Conservation (phyloP, 805 yeast genomes). For the Nakazawaea pomicola region DNA sequence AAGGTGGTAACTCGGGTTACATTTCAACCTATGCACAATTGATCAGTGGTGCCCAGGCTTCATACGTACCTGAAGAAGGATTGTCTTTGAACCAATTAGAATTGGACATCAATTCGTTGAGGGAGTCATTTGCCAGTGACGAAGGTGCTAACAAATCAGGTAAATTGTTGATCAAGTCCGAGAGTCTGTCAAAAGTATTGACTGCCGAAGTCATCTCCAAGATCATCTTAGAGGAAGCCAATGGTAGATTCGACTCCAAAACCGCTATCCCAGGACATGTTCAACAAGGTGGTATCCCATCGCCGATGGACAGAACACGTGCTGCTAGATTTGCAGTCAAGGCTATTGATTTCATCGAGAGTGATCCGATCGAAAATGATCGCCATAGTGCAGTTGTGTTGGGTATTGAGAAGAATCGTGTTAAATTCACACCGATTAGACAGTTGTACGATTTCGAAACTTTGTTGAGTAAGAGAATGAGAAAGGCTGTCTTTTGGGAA, state of each 20-base stretch:
- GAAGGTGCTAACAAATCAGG: constrained; percentile 67
- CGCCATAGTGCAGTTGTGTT: constrained; percentile 68
- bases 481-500: constrained; percentile 84
- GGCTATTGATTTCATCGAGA: constrained; percentile 67
- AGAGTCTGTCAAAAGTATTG: constrained; percentile 63
- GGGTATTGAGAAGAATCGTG: constrained; percentile 75
- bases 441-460: constrained; percentile 85
- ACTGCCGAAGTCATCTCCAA: constrained; percentile 67
- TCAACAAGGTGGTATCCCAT: constrained; percentile 78
- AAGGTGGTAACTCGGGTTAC: constrained; percentile 82
- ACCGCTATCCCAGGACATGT: constrained; percentile 86
- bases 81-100: constrained; percentile 55
- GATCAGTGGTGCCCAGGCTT: constrained; percentile 67
- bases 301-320: constrained; percentile 71
- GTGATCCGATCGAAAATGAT: constrained; percentile 14
- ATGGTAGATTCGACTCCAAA: constrained; percentile 67
- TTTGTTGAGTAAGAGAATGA: constrained; percentile 74
- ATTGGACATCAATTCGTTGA: constrained; percentile 58
- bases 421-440: constrained; percentile 69
- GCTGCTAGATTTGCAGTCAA: constrained; percentile 69
- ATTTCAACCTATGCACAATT: constrained; percentile 67
- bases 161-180: constrained; percentile 62
- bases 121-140: constrained; percentile 53
- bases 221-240: constrained; percentile 57
- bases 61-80: constrained; percentile 74